These are phyloP conservation scores for Aspergillus sp. DNA, from an alignment of 2,329 filamentous ascomycete species.

Conservation along the genomic window DNA sequence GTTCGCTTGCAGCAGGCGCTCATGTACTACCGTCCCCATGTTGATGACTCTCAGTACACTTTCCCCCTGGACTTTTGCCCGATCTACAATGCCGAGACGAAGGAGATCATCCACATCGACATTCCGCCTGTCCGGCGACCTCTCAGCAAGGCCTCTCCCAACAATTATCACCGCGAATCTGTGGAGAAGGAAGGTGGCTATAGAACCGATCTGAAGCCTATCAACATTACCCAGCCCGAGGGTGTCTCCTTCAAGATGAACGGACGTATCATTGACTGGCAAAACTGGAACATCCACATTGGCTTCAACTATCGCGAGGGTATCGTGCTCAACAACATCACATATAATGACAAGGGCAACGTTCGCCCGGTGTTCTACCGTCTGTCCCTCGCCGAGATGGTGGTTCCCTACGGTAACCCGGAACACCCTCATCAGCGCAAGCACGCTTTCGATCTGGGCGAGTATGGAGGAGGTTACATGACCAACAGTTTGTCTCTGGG, in stretches of 20 bases:
- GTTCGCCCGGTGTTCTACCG: conserved; percentile 82
- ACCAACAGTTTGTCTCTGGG: conserved; percentile 47
- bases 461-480: conserved; percentile 50
- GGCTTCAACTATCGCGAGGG: conserved; percentile 95
- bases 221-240: conserved; percentile 83
- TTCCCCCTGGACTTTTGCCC: conserved; percentile 93
- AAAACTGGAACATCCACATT: conserved; percentile 90
- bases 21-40: conserved; percentile 88
- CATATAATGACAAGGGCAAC: conserved; percentile 78
- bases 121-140: conserved; percentile 74
- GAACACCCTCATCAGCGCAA: conserved; percentile 50
- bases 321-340: conserved; percentile 85
- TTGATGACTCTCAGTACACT: conserved; percentile 86
- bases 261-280: conserved; percentile 76
- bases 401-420: conserved; percentile 42
- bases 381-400: conserved; percentile 88
- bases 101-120: conserved; percentile 78
- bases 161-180: conserved; percentile 75
- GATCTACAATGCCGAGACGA: conserved; percentile 78
- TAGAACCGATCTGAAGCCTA: conserved; percentile 75
- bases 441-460: conserved; percentile 47
- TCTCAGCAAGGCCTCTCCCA: conserved; percentile 66
- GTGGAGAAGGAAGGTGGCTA: conserved; percentile 74
- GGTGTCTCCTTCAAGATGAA: conserved; percentile 81
- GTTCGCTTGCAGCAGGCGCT: conserved; percentile 84